Evolutionary conservation across 2,329 filamentous ascomycete genomes (phyloP).

Genomic region (Colletotrichum sidae): DNA sequence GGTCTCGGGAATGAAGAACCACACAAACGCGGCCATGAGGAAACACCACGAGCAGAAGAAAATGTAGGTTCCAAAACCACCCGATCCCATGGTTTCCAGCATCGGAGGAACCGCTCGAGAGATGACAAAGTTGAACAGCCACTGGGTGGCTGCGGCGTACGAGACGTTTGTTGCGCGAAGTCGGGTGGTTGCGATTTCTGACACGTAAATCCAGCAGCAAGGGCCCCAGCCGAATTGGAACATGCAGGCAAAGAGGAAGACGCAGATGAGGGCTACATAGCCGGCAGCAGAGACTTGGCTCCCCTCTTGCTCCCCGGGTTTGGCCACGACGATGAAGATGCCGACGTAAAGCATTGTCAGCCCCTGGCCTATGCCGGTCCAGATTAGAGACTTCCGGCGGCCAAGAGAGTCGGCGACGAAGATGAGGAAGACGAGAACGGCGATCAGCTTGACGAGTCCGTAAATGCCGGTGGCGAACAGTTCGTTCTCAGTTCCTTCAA

Average conservation of each 20-base stretch:
- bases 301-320: constrained; percentile 55
- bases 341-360: constrained; percentile 53
- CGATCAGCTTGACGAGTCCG: constrained; percentile 66
- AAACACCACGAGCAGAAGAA: constrained; percentile 54
- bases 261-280: constrained; percentile 74
- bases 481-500: constrained; percentile 65
- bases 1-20: constrained; percentile 63
- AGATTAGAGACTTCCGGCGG: constrained; percentile 40
- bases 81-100: constrained; percentile 61
- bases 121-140: constrained; percentile 75
- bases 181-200: constrained; percentile 64
- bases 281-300: constrained; percentile 55
- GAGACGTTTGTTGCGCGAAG: constrained; percentile 64
- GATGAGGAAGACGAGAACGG: constrained; percentile 37
- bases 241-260: constrained; percentile 68
- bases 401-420: constrained; percentile 42
- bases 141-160: constrained; percentile 70
- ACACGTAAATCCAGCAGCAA: constrained; percentile 57
- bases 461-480: constrained; percentile 75
- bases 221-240: constrained; percentile 55
- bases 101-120: constrained; percentile 73
- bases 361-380: constrained; percentile 40
- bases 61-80: constrained; percentile 57
- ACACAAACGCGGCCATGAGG: constrained; percentile 30
- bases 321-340: constrained; percentile 70